These are phyloP conservation scores for Actinomortierella wolfii DNA, from an alignment of 371 early-diverging fungal genomes.

Conservation along the genomic window DNA sequence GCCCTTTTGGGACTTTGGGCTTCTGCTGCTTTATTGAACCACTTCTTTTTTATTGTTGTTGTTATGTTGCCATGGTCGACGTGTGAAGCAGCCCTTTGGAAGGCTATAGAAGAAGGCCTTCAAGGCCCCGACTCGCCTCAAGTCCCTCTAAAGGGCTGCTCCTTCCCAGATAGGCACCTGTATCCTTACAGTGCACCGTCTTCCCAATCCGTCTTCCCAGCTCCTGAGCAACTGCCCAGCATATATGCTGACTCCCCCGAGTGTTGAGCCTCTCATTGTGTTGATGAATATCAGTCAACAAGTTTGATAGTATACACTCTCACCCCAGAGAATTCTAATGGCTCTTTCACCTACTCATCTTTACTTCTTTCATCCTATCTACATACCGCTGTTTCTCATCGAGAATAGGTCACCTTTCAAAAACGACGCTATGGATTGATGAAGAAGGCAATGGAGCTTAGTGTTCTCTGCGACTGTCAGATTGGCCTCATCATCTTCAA, in stretches of 20 bases:
- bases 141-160: not conserved
- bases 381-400: constrained; percentile 7
- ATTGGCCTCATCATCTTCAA: constrained; percentile 92
- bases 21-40: not conserved
- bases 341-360: constrained; percentile 2
- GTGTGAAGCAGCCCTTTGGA: not conserved
- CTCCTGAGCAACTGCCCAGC: too few relatives aligned
- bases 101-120: too few relatives aligned
- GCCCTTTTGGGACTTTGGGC: not conserved
- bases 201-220: too few relatives aligned
- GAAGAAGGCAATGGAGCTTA: constrained; percentile 98
- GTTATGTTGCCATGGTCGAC: not conserved
- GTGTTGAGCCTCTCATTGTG: not conserved
- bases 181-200: too few relatives aligned
- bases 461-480: constrained; percentile 94
- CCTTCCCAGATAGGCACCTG: too few relatives aligned
- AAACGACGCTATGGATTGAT: constrained; percentile 98
- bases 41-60: constrained; percentile 1
- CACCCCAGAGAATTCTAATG: constrained; percentile 1
- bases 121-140: not conserved
- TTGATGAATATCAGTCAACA: not conserved
- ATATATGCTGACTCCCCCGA: not conserved
- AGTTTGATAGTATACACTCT: not conserved
- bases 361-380: constrained; percentile 1
- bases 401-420: constrained; percentile 84